These are phyloP conservation scores for Rhizophagus clarus DNA, from an alignment of 192 early-diverging fungal genomes.

Conservation along the genomic window DNA sequence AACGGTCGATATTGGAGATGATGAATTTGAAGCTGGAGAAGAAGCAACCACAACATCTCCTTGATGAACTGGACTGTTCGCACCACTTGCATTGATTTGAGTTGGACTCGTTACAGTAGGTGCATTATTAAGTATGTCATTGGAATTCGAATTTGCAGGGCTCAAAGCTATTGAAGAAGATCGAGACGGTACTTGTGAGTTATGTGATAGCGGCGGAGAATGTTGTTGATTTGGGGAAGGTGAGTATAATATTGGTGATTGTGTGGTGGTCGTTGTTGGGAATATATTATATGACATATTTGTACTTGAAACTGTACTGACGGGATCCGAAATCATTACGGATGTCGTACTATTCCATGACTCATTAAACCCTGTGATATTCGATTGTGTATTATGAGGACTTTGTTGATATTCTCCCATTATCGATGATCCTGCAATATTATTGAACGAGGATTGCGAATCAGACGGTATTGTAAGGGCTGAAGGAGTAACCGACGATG, in stretches of 20 bases:
- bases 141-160: background rate
- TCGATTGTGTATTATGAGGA: background rate
- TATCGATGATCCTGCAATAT: background rate
- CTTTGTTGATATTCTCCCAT: slow-evolving; percentile 14
- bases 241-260: slow-evolving; percentile 20
- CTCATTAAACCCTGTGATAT: slow-evolving; percentile 16
- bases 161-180: slow-evolving; percentile 10
- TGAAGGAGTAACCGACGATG: background rate
- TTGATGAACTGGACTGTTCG: background rate
- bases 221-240: background rate
- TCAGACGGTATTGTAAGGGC: background rate
- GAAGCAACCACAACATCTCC: background rate
- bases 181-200: background rate
- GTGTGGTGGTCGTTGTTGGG: background rate
- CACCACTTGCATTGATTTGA: background rate
- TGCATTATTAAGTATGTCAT: background rate
- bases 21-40: background rate
- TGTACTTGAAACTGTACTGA: slow-evolving; percentile 8
- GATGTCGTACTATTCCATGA: slow-evolving; percentile 6
- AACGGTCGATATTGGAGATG: background rate
- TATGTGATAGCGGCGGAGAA: background rate
- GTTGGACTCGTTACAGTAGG: slow-evolving; percentile 4
- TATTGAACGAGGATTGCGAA: background rate
- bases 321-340: slow-evolving; percentile 18
- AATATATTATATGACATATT: slow-evolving; percentile 6